Percentiles rank a stretch among this genome's conserved stretches.
These are phyloP conservation scores for Brassica cretica DNA, from an alignment of 345 rosid genomes.

Conservation along the genomic window DNA sequence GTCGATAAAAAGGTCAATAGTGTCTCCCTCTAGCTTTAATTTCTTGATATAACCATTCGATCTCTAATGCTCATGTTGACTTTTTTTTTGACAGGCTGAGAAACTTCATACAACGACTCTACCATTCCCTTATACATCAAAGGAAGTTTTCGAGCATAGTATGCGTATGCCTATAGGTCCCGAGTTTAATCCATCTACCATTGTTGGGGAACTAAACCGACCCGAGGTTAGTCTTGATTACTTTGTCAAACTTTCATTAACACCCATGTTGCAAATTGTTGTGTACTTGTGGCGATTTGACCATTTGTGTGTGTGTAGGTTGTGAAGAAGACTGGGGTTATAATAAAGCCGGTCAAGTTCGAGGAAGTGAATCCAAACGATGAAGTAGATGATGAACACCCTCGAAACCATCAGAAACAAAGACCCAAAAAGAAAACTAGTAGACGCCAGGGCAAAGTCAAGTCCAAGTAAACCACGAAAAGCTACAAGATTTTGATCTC, in stretches of 20 bases:
- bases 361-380: slow-evolving; percentile 71
- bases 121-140: slow-evolving; percentile 82
- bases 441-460: slow-evolving; percentile 29
- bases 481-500: slow-evolving; percentile 6
- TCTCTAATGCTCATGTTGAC: slow-evolving; percentile 19
- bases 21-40: not conserved
- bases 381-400: slow-evolving; percentile 44
- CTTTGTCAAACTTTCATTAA: not conserved
- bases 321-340: slow-evolving; percentile 73
- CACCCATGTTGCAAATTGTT: not conserved
- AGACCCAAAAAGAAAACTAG: slow-evolving; percentile 34
- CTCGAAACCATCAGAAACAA: slow-evolving; percentile 42
- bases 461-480: slow-evolving; percentile 14
- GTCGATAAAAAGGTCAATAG: slow-evolving; percentile 77
- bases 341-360: slow-evolving; percentile 72
- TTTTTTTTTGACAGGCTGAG: slow-evolving; percentile 57
- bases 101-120: slow-evolving; percentile 67
- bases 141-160: slow-evolving; percentile 78
- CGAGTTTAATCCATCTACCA: slow-evolving; percentile 78
- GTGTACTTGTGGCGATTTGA: not conserved
- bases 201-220: slow-evolving; percentile 65
- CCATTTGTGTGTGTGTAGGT: slow-evolving; percentile 47
- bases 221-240: slow-evolving; percentile 56
- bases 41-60: not conserved
- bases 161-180: slow-evolving; percentile 95